Conservation (phyloP, 2,329 filamentous ascomycete genomes). For the Hortaea werneckii region DNA sequence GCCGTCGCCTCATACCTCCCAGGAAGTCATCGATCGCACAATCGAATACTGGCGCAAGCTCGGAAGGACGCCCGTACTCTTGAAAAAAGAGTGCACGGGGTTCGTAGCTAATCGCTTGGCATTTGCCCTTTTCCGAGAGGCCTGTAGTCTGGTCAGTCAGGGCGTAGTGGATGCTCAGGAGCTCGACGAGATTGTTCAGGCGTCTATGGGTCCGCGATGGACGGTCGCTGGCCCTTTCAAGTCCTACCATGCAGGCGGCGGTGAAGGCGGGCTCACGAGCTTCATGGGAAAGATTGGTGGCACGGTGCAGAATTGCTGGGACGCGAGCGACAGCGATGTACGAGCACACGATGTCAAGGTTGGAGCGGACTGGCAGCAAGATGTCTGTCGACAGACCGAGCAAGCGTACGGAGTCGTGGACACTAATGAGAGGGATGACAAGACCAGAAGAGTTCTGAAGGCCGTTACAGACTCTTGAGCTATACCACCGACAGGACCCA, state of each 20-base stretch:
- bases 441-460: conserved; percentile 33
- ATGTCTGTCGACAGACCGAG: conserved; percentile 36
- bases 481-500: neutral
- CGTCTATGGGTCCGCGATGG: conserved; percentile 46
- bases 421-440: conserved; percentile 30
- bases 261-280: conserved; percentile 40
- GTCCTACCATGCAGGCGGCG: conserved; percentile 50
- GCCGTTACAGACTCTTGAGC: conserved; percentile 19
- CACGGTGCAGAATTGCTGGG: conserved; percentile 47
- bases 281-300: conserved; percentile 48
- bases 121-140: conserved; percentile 47
- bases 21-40: conserved; percentile 30
- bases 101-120: conserved; percentile 51
- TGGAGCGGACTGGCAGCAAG: conserved; percentile 36
- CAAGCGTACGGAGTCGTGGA: conserved; percentile 39
- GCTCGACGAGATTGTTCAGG: conserved; percentile 43
- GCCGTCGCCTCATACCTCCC: conserved; percentile 35
- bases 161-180: conserved; percentile 45
- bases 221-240: conserved; percentile 48
- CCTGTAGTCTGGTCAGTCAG: conserved; percentile 43
- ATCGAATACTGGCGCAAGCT: conserved; percentile 36
- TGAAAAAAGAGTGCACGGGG: conserved; percentile 43
- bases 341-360: conserved; percentile 25
- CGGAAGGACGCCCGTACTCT: conserved; percentile 37
- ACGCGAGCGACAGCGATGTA: conserved; percentile 33